These are phyloP conservation scores for Coemansia furcata DNA, from an alignment of 192 early-diverging fungal species.

Conservation along the genomic window DNA sequence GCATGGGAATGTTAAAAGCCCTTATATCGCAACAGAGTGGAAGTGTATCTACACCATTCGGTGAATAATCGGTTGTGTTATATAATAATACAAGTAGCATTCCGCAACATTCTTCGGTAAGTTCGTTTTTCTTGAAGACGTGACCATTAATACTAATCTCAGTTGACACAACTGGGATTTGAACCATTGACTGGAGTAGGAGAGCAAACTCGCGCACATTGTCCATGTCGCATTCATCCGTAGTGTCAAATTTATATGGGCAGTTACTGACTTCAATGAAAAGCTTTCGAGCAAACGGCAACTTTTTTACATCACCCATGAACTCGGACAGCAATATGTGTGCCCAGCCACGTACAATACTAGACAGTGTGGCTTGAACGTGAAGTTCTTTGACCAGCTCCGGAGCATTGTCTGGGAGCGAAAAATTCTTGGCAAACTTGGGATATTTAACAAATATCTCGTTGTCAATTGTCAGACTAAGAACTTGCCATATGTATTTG, in stretches of 20 bases:
- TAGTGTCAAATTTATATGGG: background rate
- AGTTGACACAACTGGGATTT: background rate
- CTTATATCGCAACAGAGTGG: background rate
- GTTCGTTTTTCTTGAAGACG: background rate
- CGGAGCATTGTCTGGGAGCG: background rate
- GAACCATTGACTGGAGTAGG: background rate
- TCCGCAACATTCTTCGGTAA: background rate
- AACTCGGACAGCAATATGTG: background rate
- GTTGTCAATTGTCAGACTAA: background rate
- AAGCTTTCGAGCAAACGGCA: background rate
- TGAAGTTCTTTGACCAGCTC: background rate
- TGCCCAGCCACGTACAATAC: background rate
- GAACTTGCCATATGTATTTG: background rate
- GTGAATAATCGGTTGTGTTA: background rate
- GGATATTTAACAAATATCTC: background rate
- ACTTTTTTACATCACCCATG: background rate
- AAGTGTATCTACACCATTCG: background rate
- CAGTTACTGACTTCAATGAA: background rate
- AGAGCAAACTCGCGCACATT: background rate
- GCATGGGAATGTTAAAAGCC: background rate
- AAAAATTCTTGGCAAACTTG: background rate
- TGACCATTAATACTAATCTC: background rate
- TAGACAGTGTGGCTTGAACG: background rate
- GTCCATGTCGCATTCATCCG: background rate
- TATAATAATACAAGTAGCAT: background rate